phyloP scores from a whole-genome alignment of 225 moss, liverwort and hornwort species.

The Physcomitrium patens region DNA sequence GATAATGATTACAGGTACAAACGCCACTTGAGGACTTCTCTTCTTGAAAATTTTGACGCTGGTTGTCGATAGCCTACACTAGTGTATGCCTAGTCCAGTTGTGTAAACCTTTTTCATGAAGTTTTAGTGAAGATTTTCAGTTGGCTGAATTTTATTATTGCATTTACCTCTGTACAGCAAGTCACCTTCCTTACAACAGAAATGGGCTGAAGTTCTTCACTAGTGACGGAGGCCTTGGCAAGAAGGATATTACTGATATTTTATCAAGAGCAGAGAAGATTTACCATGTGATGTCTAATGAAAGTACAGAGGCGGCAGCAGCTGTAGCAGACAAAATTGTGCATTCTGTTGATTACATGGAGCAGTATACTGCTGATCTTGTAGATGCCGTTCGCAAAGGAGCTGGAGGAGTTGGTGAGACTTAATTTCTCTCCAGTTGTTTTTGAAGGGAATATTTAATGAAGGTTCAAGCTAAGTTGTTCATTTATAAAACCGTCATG shows the following conservation, averaged over 20 bases:
- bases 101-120: background rate
- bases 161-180: slow-evolving; percentile 58
- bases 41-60: slow-evolving; percentile 13
- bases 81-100: slow-evolving; percentile 12
- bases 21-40: slow-evolving; percentile 11
- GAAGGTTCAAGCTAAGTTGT: background rate
- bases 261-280: slow-evolving; percentile 79
- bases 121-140: slow-evolving; percentile 14
- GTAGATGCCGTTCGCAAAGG: slow-evolving; percentile 91
- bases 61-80: slow-evolving; percentile 18
- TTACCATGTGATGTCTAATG: slow-evolving; percentile 59
- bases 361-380: slow-evolving; percentile 88
- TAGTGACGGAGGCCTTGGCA: slow-evolving; percentile 82
- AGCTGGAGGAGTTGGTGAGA: slow-evolving; percentile 78
- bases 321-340: slow-evolving; percentile 50
- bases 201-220: slow-evolving; percentile 98
- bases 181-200: slow-evolving; percentile 94
- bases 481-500: background rate
- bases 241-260: slow-evolving; percentile 83
- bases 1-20: slow-evolving; percentile 87
- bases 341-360: slow-evolving; percentile 79
- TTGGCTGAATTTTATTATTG: slow-evolving; percentile 25
- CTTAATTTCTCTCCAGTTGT: slow-evolving; percentile 11
- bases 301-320: slow-evolving; percentile 46
- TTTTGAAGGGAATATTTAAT: background rate